These are phyloP conservation scores for Pisolithus microcarpus DNA, from an alignment of 768 basidiomycete genomes.

Conservation along the genomic window DNA sequence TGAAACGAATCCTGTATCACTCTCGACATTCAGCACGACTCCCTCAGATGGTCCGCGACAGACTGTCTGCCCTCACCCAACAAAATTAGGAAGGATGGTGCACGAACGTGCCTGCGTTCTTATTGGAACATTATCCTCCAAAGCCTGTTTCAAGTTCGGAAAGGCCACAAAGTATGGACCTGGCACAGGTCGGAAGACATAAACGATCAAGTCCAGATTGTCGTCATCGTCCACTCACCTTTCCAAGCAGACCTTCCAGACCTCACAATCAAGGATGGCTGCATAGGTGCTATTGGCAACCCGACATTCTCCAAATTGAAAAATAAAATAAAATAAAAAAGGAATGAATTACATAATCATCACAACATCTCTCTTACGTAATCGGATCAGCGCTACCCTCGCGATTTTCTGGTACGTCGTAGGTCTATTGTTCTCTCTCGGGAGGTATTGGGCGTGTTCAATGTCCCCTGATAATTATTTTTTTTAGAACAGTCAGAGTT, in stretches of 20 bases:
- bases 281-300: conserved; percentile 43
- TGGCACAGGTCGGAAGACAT: conserved; percentile 33
- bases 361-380: too few species aligned
- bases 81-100: conserved; percentile 92
- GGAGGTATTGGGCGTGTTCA: too few species aligned
- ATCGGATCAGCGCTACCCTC: too few species aligned
- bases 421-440: too few species aligned
- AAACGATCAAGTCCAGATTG: background rate
- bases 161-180: conserved; percentile 95
- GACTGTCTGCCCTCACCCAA: conserved; percentile 63
- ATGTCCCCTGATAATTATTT: too few species aligned
- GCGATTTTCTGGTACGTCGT: too few species aligned
- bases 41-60: too few species aligned
- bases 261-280: conserved; percentile 50
- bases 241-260: conserved; percentile 83
- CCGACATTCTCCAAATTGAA: too few species aligned
- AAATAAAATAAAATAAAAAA: too few species aligned
- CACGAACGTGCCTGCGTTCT: conserved; percentile 83
- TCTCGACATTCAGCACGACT: background rate
- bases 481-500: too few species aligned
- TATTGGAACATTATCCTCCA: conserved; percentile 78
- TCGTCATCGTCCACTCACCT: conserved; percentile 34
- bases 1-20: conserved; percentile 62
- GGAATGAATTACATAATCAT: too few species aligned
- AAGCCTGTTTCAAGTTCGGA: conserved; percentile 75